Conservation (phyloP, 2,329 filamentous ascomycete species). For the Magnaporthiopsis rhizophila region DNA sequence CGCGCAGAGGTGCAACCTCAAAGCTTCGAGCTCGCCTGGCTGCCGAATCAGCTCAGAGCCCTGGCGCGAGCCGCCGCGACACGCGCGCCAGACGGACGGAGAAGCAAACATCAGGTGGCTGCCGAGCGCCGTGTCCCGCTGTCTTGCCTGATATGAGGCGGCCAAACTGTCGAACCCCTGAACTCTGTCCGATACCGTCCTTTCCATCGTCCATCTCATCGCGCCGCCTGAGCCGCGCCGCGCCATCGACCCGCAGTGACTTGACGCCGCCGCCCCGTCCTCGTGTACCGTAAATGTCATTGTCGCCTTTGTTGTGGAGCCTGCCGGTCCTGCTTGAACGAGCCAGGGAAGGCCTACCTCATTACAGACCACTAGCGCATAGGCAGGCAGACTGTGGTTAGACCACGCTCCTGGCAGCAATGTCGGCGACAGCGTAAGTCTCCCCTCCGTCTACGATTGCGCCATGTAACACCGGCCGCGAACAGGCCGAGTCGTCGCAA, state of each 20-base stretch:
- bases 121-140: not conserved
- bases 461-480: not conserved
- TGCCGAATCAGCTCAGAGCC: not conserved
- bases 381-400: not conserved
- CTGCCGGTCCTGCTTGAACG: not conserved
- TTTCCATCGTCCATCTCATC: not conserved
- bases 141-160: not conserved
- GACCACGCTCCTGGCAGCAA: not conserved
- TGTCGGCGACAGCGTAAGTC: conserved; percentile 6
- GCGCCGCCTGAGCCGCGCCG: too few species aligned
- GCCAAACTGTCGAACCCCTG: not conserved
- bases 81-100: not conserved
- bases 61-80: not conserved
- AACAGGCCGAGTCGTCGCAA: not conserved
- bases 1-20: not conserved
- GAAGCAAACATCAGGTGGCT: not conserved
- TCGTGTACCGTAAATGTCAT: not conserved
- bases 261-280: not conserved
- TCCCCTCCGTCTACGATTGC: not conserved
- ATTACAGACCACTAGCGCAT: not conserved
- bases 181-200: not conserved
- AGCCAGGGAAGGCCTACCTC: conserved; percentile 1
- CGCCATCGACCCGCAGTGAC: not conserved
- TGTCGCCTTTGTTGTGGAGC: not conserved
- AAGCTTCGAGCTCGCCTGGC: not conserved